A percentile compares a stretch with the other conserved stretches of the same genome.
phyloP scores from a whole-genome alignment of 495 filamentous ascomycete genomes.

The Recurvomyces mirabilis region DNA sequence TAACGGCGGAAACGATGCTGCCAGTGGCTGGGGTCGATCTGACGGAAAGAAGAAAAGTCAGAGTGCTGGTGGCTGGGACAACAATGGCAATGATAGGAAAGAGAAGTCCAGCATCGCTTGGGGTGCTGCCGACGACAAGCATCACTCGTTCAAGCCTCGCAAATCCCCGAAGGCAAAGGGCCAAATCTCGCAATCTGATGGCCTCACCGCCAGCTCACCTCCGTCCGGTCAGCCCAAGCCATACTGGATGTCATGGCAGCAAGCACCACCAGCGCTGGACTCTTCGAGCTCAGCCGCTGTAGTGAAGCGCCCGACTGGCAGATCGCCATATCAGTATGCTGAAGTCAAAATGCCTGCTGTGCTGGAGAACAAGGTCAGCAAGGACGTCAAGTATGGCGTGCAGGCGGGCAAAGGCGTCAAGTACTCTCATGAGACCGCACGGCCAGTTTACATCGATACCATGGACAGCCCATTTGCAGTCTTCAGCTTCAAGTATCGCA shows the following conservation, averaged over 20 bases:
- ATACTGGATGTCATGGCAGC: slow-evolving; percentile 12
- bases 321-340: slow-evolving; percentile 13
- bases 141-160: too few relatives aligned
- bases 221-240: slow-evolving; percentile 8
- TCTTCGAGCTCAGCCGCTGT: too few relatives aligned
- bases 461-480: slow-evolving; percentile 37
- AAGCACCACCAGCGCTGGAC: not conserved
- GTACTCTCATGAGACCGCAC: slow-evolving; percentile 29
- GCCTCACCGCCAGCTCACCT: too few relatives aligned
- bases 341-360: slow-evolving; percentile 12
- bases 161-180: too few relatives aligned
- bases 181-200: not conserved
- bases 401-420: slow-evolving; percentile 26
- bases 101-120: too few relatives aligned
- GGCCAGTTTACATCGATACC: slow-evolving; percentile 34
- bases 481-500: slow-evolving; percentile 39
- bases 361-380: slow-evolving; percentile 13
- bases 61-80: too few relatives aligned
- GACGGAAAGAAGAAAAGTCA: too few relatives aligned
- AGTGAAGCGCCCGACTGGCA: too few relatives aligned
- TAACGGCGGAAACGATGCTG: too few relatives aligned
- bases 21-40: too few relatives aligned
- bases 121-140: too few relatives aligned
- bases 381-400: slow-evolving; percentile 28
- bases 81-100: too few relatives aligned